These are phyloP conservation scores for Arthroderma sp. DNA, from an alignment of 2,329 filamentous ascomycete genomes.

Conservation along the genomic window DNA sequence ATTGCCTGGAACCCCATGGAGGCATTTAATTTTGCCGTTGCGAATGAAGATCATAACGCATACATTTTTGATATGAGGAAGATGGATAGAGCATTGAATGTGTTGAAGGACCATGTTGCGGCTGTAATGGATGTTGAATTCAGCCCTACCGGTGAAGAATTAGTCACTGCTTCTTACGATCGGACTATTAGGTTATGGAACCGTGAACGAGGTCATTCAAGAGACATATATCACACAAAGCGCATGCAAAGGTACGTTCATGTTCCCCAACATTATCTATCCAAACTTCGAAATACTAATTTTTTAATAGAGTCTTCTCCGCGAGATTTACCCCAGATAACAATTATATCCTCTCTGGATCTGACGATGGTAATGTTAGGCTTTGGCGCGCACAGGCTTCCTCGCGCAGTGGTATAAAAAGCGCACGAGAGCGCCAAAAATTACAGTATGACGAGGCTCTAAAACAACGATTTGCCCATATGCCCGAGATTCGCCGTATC, in stretches of 20 bases:
- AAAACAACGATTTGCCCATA: slow-evolving; percentile 73
- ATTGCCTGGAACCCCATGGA: slow-evolving; percentile 95
- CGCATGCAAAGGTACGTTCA: slow-evolving; percentile 61
- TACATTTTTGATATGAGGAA: slow-evolving; percentile 92
- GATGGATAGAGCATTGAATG: slow-evolving; percentile 73
- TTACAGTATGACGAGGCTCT: slow-evolving; percentile 85
- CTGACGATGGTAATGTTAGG: slow-evolving; percentile 82
- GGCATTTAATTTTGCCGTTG: slow-evolving; percentile 85
- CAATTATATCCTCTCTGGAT: slow-evolving; percentile 79
- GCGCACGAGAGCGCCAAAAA: slow-evolving; percentile 68
- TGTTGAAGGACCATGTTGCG: slow-evolving; percentile 76
- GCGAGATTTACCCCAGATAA: slow-evolving; percentile 77
- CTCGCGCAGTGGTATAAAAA: slow-evolving; percentile 71
- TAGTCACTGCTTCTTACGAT: slow-evolving; percentile 81
- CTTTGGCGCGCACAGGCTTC: slow-evolving; percentile 85
- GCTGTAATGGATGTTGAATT: slow-evolving; percentile 97
- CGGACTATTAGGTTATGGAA: slow-evolving; percentile 79
- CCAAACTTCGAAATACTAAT: slow-evolving; percentile 9
- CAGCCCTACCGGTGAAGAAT: slow-evolving; percentile 82
- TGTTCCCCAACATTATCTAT: not conserved
- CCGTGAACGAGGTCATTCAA: slow-evolving; percentile 64
- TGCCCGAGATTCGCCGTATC: slow-evolving; percentile 91
- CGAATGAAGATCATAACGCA: slow-evolving; percentile 87
- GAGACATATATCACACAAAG: slow-evolving; percentile 95
- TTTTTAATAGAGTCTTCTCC: slow-evolving; percentile 54